phyloP scores from a whole-genome alignment of 805 yeast species.

The Sugiyamaella valdiviana region DNA sequence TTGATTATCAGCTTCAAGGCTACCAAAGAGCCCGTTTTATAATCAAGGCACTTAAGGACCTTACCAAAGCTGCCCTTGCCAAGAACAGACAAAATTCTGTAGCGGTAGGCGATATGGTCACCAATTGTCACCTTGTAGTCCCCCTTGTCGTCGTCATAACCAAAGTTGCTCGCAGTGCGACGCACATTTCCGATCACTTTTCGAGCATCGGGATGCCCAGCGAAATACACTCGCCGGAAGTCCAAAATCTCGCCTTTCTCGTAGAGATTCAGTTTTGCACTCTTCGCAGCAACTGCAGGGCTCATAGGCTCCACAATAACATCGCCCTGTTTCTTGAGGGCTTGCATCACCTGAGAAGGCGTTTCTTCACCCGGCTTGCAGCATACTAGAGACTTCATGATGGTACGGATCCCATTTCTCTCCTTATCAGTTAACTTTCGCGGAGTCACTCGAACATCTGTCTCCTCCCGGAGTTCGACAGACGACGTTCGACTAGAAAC shows the following conservation, averaged over 20 bases:
- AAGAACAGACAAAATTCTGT: constrained; percentile 50
- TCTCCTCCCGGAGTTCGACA: background rate
- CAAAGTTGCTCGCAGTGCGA: constrained; percentile 43
- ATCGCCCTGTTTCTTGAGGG: constrained; percentile 7
- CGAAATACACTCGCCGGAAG: constrained; percentile 43
- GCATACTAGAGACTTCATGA: constrained; percentile 16
- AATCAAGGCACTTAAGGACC: constrained; percentile 65
- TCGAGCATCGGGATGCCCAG: constrained; percentile 35
- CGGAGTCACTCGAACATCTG: background rate
- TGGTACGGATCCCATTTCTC: constrained; percentile 6
- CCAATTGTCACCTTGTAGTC: constrained; percentile 50
- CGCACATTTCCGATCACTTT: constrained; percentile 22
- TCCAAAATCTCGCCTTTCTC: constrained; percentile 58
- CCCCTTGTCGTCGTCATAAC: constrained; percentile 65
- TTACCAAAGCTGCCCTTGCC: constrained; percentile 84
- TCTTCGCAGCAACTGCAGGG: constrained; percentile 21
- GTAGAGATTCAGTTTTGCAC: constrained; percentile 39
- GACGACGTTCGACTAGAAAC: background rate
- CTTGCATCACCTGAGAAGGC: constrained; percentile 7
- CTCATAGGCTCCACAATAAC: constrained; percentile 14
- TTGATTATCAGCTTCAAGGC: constrained; percentile 75
- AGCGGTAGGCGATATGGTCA: constrained; percentile 74
- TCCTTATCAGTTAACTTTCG: constrained; percentile 3
- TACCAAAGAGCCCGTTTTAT: constrained; percentile 48
- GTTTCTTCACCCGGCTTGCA: constrained; percentile 7